phyloP scores from a whole-genome alignment of 129 eudicot species.

The Solidago caesia region DNA sequence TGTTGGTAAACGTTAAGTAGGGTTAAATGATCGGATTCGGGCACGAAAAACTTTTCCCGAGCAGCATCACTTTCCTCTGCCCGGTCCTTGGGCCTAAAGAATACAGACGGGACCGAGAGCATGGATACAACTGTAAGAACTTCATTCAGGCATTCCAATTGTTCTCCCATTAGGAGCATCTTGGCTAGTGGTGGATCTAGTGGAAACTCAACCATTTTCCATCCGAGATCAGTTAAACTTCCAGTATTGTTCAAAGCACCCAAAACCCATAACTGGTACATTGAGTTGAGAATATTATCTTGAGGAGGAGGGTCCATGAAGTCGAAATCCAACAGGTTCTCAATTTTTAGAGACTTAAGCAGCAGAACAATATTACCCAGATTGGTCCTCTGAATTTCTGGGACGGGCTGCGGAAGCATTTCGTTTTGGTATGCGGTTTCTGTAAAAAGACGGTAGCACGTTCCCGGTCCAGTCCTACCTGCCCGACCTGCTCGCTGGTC shows the following conservation, averaged over 20 bases:
- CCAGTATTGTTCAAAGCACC: conserved; percentile 65
- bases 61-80: conserved; percentile 78
- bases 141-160: conserved; percentile 50
- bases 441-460: conserved; percentile 66
- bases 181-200: conserved; percentile 62
- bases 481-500: conserved; percentile 76
- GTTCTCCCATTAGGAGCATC: conserved; percentile 61
- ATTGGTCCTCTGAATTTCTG: conserved; percentile 67
- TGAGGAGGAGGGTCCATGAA: conserved; percentile 85
- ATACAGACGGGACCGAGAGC: conserved; percentile 71
- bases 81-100: conserved; percentile 65
- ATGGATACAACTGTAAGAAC: conserved; percentile 58
- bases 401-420: conserved; percentile 65
- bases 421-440: conserved; percentile 66
- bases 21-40: conserved; percentile 63
- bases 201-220: conserved; percentile 80
- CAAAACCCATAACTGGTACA: conserved; percentile 76
- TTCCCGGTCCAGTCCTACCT: conserved; percentile 70
- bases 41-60: conserved; percentile 61
- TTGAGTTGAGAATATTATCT: conserved; percentile 65
- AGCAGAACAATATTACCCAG: conserved; percentile 62
- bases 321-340: conserved; percentile 60
- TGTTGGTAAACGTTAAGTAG: conserved; percentile 62
- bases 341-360: conserved; percentile 61
- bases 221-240: conserved; percentile 50